Evolutionary conservation across 2,329 filamentous ascomycete species (phyloP), one percentile per base, ranked within the genome.

Genomic region (Xylariaceae sp.): DNA sequence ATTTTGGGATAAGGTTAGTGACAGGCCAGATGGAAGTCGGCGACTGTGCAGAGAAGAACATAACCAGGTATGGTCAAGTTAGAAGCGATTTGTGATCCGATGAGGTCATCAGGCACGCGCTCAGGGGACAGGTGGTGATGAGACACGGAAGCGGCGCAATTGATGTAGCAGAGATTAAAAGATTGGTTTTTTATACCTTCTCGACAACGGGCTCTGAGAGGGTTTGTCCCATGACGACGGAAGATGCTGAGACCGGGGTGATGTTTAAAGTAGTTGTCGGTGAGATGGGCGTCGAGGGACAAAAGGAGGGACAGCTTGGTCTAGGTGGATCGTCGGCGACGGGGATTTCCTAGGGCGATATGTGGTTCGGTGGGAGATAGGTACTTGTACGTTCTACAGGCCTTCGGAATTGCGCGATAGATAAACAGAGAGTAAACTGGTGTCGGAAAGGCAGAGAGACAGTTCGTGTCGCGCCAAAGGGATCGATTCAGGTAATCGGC

Each of bases 141-240:
- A 51, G 33, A 29, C 34, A 53, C 28, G 44, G 53, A 52, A 52
- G 63, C 44, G 49, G 58, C 62, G 61, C 60, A 64, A 71, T 63
- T 61, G 62, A 63, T 55, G 41, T 4, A 56, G 21, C 4, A 33
- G 16, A 46, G 36, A 24, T 44, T 21, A 61, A 59, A 62, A 44
- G 36, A 62, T 58, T 60, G 77, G 4, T 49, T 59, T n/a, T 58
- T n/a, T 85, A 75, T 85, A 99, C 95, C 93, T 99, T 99, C 76
- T 98, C 95, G 77, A 96, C 90, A 73, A 99, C 93, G 72, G 95
- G 95, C 84, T 99, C 95, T 73, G 94, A 98, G 74, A 99, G 88
- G 78, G 95, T 99, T 84, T 99, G 95, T 86, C 95, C 95, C 95
- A 99, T 99, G 79, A 74, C 76, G 73, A 74, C 29, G 36, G 67